phyloP scores from a whole-genome alignment of 78 protist species.

The Dictyostelium firmibasis region DNA sequence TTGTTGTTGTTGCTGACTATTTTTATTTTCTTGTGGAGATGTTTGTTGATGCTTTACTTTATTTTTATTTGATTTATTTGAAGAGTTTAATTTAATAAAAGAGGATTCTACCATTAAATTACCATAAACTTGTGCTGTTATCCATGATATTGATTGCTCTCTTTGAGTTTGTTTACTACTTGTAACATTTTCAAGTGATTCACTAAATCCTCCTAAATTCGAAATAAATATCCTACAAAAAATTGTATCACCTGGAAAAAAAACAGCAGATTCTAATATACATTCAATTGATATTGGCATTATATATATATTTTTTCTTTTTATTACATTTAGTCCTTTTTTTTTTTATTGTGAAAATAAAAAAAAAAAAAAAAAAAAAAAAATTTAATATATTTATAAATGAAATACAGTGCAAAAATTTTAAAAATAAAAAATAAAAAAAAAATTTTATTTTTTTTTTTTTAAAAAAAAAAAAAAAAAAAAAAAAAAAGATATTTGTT shows the following conservation, averaged over 20 bases:
- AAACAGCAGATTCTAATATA: slow-evolving; percentile 73
- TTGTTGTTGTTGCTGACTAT: not conserved
- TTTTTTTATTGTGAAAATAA: not conserved
- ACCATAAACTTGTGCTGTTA: slow-evolving; percentile 72
- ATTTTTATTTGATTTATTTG: not conserved
- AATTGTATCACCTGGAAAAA: slow-evolving; percentile 72
- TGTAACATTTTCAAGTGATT: not conserved
- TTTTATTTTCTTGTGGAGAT: not conserved
- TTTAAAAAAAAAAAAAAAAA: too few species aligned
- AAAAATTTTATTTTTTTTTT: too few species aligned
- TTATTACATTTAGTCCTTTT: not conserved
- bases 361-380: too few species aligned
- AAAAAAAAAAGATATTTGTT: too few species aligned
- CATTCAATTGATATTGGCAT: slow-evolving; percentile 50
- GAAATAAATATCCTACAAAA: slow-evolving; percentile 63
- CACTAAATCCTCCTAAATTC: slow-evolving; percentile 6
- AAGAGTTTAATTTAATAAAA: slow-evolving; percentile 10
- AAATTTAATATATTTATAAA: too few species aligned
- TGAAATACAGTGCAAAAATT: too few species aligned
- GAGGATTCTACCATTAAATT: slow-evolving; percentile 46
- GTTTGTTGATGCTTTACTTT: not conserved
- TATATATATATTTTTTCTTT: not conserved
- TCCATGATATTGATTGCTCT: slow-evolving; percentile 39
- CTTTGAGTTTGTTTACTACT: not conserved
- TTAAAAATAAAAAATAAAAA: too few species aligned